A percentile compares a stretch with the other conserved stretches of the same genome.
Conservation (phyloP, 1,139 yeast species). For the Pichia sp. region DNA sequence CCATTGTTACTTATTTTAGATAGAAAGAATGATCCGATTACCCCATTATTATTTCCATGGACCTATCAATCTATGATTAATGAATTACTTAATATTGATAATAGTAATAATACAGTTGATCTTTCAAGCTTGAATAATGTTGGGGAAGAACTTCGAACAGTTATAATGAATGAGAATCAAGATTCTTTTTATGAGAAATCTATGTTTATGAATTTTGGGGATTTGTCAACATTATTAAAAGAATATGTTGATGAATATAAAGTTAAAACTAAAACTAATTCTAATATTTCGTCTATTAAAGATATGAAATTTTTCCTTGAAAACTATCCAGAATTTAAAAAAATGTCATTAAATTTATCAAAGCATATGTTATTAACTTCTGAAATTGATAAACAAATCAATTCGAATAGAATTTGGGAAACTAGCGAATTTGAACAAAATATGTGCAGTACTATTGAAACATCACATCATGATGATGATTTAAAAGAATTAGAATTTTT, state of each 20-base stretch:
- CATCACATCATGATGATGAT: slow-evolving; percentile 42
- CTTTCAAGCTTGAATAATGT: slow-evolving; percentile 43
- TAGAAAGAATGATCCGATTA: slow-evolving; percentile 82
- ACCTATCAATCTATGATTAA: slow-evolving; percentile 98
- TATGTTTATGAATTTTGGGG: slow-evolving; percentile 90
- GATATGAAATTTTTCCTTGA: slow-evolving; percentile 90
- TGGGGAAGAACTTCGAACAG: slow-evolving; percentile 47
- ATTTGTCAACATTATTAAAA: slow-evolving; percentile 82
- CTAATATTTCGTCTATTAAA: slow-evolving; percentile 66
- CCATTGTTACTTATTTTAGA: slow-evolving; percentile 78
- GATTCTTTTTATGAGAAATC: slow-evolving; percentile 75
- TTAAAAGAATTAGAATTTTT: slow-evolving; percentile 42
- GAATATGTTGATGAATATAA: slow-evolving; percentile 81
- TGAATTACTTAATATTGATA: slow-evolving; percentile 74
- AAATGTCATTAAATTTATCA: slow-evolving; percentile 81
- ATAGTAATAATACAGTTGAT: slow-evolving; percentile 60
- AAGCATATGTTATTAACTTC: slow-evolving; percentile 88
- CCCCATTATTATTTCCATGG: slow-evolving; percentile 93
- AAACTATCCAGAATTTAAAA: slow-evolving; percentile 88
- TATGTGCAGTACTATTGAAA: slow-evolving; percentile 54
- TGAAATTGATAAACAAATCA: slow-evolving; percentile 71
- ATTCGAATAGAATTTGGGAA: slow-evolving; percentile 62
- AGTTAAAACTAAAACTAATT: slow-evolving; percentile 65
- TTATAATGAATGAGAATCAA: slow-evolving; percentile 58
- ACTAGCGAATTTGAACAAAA: slow-evolving; percentile 88